Base-by-base conservation (phyloP, 805 yeast genomes). In the Saturnispora hagleri region DNA sequence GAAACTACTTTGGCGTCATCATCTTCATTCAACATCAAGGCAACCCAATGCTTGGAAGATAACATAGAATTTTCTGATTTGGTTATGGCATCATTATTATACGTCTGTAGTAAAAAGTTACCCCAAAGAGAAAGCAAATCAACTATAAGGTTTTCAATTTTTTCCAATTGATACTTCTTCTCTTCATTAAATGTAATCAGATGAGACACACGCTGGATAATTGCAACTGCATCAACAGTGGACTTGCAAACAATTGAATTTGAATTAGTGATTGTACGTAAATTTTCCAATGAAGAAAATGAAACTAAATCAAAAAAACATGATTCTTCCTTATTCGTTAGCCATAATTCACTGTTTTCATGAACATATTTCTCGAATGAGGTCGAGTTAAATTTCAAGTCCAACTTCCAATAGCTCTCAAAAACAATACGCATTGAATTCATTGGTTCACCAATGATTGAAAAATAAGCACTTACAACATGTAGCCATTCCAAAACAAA, bases 391-490 rank as follows among this genome's bases (percentile, higher is more conserved):
- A 57, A 54, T 13, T 46, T 45, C 10, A 55, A 15, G 1, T 51
- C 46, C n/a, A 51, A 38, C 4, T 48, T 52, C 57, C 58, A 57
- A 50, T 54, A 60, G 38, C 55, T 58, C 10, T 35, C 34, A 5
- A 60, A 15, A 35, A 55, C 47, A 2, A 22, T 15, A 18, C 52
- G 54, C 58, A 67, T 60, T 5, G 55, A 44, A 1, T 50, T 55
- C 51, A 64, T 51, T 6, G 82, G 74, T 62, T 87, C 95, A 9
- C 95, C 95, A 20, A 77, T 61, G 5, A 82, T 64, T 3, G 69
- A 62, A 56, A 80, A 62, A 47, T 74, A 75, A 57, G 77, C 71
- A 35, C 76, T 57, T 42, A 79, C 74, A 1, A 74, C 58, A 9
- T 70, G 60, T 1, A 86, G 50, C 89, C 90, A 86, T 15, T 46